Evolutionary conservation across 768 basidiomycete species (phyloP), one percentile per base, ranked within the genome.

Genomic region (Crucibulum laeve): DNA sequence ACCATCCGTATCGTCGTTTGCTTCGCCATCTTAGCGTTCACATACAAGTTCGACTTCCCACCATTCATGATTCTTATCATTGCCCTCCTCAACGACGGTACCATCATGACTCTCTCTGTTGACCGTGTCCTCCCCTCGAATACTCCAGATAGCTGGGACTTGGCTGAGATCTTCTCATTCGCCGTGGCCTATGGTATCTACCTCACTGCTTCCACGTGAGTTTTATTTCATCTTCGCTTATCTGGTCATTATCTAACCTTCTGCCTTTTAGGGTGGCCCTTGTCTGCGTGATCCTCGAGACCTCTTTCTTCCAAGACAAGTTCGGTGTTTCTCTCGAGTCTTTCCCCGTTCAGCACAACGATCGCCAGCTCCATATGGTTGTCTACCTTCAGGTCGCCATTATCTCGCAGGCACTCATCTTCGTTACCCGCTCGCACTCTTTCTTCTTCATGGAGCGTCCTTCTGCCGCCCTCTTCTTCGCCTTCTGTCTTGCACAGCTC

Each of bases 11-110:
- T 97, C 67, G 94, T 97, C 56, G 89, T 96, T 55, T 93, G 90
- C 68, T 97, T 98, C 71, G 84, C 92, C 53, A 82, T 97, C 71
- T 77, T 98, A 60, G 89, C 91, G 35, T 97, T 97, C 64, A 88
- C 86, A 25, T 98, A 92, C 83, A 82, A 84, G 74, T 93, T 95
- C 68, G 90, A 96, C 67, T 98, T 98, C 90, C 95, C 95, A 56
- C 92, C 95, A 13, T 98, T 98, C 82, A 98, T 97, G 95, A 81
- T 98, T 52, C 87, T 98, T 64, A 89, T 97, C 67, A 94, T 98
- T 52, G 95, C 95, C 45, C 79, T 97, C 23, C 73, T 96, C 49
- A 98, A 98, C 67, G 95, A 98, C 59, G 95, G 95, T 62, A 97
- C 95, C 51, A 97, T 98, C 77, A 96, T 98, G 93, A 98, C 95